Base-by-base conservation (phyloP, 495 filamentous ascomycete species). In the Pseudomonodictys pantanalensis region DNA sequence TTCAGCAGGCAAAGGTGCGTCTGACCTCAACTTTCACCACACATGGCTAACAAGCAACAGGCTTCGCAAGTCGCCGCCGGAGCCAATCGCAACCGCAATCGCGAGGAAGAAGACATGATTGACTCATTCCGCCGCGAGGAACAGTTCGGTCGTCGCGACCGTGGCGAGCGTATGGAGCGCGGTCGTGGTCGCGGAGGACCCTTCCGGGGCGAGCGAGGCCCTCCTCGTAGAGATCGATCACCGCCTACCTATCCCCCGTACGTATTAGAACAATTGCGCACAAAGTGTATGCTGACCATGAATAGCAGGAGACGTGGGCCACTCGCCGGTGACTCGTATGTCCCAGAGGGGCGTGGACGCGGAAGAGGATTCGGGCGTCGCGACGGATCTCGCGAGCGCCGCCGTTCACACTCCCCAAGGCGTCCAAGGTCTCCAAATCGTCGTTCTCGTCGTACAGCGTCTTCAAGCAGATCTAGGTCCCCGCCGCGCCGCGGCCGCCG, bases 1-100 rank as follows among this genome's bases (percentile, higher is more conserved):
- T 98, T 33, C 87, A 92, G 32, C 90, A 96, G 71, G 90, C 96
- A 66, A 95, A 95, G 85, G 93, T 93, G 72, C 22, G 64, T 47
- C 17, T 11, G 12, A 10, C 25, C 20, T n/a, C 28, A 23, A 28
- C 33, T 51, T 6, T 17, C 20, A 29, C 28, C 42, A 29, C 4
- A 15, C 20, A 22, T 44, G 10, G 30, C 38, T 54, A 52, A 20
- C 30, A 25, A 39, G 30, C 30, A 18, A 35, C 8, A 66, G 96
- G 92, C 83, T 88, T 39, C 87, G 92, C 52, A 86, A 70, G 88
- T 86, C 38, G 88, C 88, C 2, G 90, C 91, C 72, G 82, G 88
- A 56, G 81, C 80, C 15, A 85, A 86, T 35, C 79, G 80, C 56
- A 83, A 86, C 26, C 83, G 86, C 56, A 88, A 92, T 65, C 75